A percentile compares a stretch with the other conserved stretches of the same genome.
Conservation (phyloP, 441 rosid species). For the Biscutella laevigata region DNA sequence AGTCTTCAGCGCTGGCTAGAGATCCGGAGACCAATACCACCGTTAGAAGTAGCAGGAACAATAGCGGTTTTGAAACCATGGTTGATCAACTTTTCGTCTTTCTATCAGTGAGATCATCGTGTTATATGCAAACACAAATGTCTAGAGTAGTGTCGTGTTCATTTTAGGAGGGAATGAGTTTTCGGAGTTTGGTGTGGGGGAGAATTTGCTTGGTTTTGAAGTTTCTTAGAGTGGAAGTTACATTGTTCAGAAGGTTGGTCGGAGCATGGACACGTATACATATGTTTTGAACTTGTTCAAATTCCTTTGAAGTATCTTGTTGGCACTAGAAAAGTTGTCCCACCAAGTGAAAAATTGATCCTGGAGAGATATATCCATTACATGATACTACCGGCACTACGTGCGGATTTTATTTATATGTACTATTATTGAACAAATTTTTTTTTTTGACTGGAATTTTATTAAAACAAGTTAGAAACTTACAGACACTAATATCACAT, state of each 20-base stretch:
- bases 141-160: conserved; percentile 9
- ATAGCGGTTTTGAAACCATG: conserved; percentile 9
- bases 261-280: not conserved
- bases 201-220: conserved; percentile 36
- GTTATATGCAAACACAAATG: not conserved
- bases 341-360: too few relatives aligned
- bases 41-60: conserved; percentile 2
- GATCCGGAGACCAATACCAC: conserved; percentile 7
- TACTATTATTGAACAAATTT: too few relatives aligned
- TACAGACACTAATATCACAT: too few relatives aligned
- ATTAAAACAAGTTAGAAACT: too few relatives aligned
- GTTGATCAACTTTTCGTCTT: not conserved
- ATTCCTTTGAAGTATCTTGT: too few relatives aligned
- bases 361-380: too few relatives aligned
- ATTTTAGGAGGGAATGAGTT: conserved; percentile 37
- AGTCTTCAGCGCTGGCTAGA: conserved; percentile 26
- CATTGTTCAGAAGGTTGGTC: conserved; percentile 6
- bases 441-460: too few relatives aligned
- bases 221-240: conserved; percentile 53
- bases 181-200: conserved; percentile 34
- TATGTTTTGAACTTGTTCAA: not conserved
- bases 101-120: not conserved
- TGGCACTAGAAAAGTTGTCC: too few relatives aligned
- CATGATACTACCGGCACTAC: too few relatives aligned
- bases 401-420: too few relatives aligned